Evolutionary conservation across 108 stramenopile genomes (phyloP), one percentile per base, ranked within the genome.

Genomic region (Thalassiosira profunda): DNA sequence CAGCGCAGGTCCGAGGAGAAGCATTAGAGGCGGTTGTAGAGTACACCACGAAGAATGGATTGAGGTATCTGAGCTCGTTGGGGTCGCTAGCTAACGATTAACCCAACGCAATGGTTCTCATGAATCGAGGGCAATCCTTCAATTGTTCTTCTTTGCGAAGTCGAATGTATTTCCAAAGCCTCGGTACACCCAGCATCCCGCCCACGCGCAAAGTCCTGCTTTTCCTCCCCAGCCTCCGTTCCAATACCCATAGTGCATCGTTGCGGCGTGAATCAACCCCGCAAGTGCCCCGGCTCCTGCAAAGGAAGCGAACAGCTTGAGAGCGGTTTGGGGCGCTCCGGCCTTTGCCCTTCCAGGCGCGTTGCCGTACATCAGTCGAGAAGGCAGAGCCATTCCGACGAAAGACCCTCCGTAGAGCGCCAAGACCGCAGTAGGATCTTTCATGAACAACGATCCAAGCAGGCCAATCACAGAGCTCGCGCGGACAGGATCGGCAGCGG

Each of bases 201-300:
- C 72, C 51, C 86, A 85, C 8, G 78, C 79, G 58, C 87, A 88
- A 23, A 77, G 33, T n/a, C 87, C 87, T 24, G 85, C 85, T 48
- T 88, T 88, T 25, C 87, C 87, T 15, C 87, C 87, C 87, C 87
- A 88, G 24, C 77, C 81, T 34, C 76, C 80, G 41, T 71, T 72
- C 87, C 87, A 88, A 63, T 76, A 83, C 14, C 83, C 83, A 43
- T 38, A 62, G 38, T 74, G 68, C 44, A 88, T 79, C 24, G 84
- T 82, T 14, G 79, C 23, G 28, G 73, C 87, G 40, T 88, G 84
- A 33, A 88, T 52, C 65, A 85, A 25, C 20, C 87, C 87, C 2
- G 82, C 83, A 21, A 88, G 41, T 1, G 67, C 65, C 11, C 84
- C 87, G 15, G 76, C 83, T 4, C 68, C 60, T 1, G 80, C 82